Evolutionary conservation across 805 yeast genomes (phyloP).

Genomic region (Naumovozyma baii): DNA sequence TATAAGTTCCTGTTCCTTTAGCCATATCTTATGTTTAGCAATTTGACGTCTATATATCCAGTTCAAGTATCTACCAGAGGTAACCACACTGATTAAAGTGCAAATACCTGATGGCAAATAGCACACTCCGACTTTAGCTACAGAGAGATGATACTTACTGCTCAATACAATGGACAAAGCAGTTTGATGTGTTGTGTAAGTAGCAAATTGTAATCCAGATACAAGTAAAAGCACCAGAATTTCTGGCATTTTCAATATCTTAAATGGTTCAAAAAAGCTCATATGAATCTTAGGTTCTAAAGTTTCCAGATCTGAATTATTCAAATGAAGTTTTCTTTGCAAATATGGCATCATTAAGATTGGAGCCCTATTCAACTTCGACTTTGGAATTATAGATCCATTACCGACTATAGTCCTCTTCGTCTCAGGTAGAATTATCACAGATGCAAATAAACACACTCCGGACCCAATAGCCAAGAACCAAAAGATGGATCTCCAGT

Average conservation of each 20-base stretch:
- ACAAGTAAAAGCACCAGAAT: slow-evolving; percentile 45
- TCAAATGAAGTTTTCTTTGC: slow-evolving; percentile 19
- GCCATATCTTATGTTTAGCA: slow-evolving; percentile 16
- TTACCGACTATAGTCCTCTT: slow-evolving; percentile 64
- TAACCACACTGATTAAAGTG: slow-evolving; percentile 50
- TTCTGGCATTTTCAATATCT: slow-evolving; percentile 36
- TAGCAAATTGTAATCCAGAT: slow-evolving; percentile 51
- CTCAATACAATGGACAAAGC: slow-evolving; percentile 50
- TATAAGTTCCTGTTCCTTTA: slow-evolving; percentile 9
- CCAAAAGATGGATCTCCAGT: slow-evolving; percentile 77
- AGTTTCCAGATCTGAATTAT: slow-evolving; percentile 28
- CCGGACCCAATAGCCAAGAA: slow-evolving; percentile 62
- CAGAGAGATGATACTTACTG: slow-evolving; percentile 39
- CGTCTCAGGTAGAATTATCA: slow-evolving; percentile 61
- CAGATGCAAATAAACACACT: slow-evolving; percentile 28
- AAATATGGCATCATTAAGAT: slow-evolving; percentile 27
- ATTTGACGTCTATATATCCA: slow-evolving; percentile 27
- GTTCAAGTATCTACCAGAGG: slow-evolving; percentile 50
- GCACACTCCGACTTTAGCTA: slow-evolving; percentile 58
- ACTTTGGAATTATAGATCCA: slow-evolving; percentile 49
- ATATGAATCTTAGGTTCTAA: slow-evolving; percentile 17
- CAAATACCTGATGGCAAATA: slow-evolving; percentile 69
- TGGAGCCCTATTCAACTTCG: slow-evolving; percentile 36
- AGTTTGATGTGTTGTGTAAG: slow-evolving; percentile 64
- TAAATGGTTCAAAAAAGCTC: slow-evolving; percentile 33